These are phyloP conservation scores for Nicotiana obtusifolia DNA, from an alignment of 257 asterid species.

Conservation along the genomic window DNA sequence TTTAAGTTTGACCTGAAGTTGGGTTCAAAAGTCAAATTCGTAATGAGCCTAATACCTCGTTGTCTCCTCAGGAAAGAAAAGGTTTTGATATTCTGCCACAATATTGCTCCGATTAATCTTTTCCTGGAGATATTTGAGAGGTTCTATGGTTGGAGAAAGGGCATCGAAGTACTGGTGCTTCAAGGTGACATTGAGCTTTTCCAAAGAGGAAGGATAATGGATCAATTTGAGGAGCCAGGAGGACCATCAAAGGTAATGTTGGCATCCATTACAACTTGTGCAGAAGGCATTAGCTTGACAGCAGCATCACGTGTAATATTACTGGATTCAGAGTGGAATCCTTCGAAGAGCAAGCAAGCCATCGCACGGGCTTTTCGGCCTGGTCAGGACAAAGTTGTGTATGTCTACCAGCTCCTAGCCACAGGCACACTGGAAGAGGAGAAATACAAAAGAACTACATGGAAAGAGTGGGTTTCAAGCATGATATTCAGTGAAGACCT, in stretches of 20 bases:
- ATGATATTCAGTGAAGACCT: constrained; percentile 95
- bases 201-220: constrained; percentile 89
- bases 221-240: constrained; percentile 77
- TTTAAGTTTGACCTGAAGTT: constrained; percentile 66
- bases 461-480: constrained; percentile 99
- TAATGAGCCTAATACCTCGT: constrained; percentile 84
- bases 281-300: constrained; percentile 90
- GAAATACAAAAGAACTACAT: constrained; percentile 78
- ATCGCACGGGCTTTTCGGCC: constrained; percentile 93
- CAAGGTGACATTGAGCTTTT: constrained; percentile 98
- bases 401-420: constrained; percentile 87
- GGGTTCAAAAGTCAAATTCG: constrained; percentile 89
- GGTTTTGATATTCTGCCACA: constrained; percentile 84
- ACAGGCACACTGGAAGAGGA: constrained; percentile 86
- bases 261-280: constrained; percentile 94
- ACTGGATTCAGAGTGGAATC: constrained; percentile 97
- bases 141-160: constrained; percentile 80
- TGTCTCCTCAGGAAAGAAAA: constrained; percentile 72
- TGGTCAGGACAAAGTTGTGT: constrained; percentile 92
- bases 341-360: constrained; percentile 96
- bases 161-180: constrained; percentile 75
- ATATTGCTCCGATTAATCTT: constrained; percentile 84
- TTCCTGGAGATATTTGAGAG: constrained; percentile 71
- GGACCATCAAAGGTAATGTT: constrained; percentile 91
- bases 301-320: constrained; percentile 91